phyloP scores from a whole-genome alignment of 148 eudicot genomes.

The Euryodendron excelsum region DNA sequence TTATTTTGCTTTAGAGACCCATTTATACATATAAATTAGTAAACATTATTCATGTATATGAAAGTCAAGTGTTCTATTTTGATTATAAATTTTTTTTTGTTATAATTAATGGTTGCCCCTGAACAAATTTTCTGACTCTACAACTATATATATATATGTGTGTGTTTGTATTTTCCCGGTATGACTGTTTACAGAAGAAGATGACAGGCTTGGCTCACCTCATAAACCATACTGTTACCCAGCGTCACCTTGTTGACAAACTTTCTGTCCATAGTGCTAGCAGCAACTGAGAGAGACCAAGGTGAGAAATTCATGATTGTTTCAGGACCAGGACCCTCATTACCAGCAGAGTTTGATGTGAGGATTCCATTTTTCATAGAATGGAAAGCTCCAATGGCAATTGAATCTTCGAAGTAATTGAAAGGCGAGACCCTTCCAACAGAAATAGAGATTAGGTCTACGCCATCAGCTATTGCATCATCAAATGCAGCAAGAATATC shows the following conservation, averaged over 20 bases:
- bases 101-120: too few species aligned
- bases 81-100: too few species aligned
- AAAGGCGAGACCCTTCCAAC: neutral
- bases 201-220: too few species aligned
- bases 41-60: too few species aligned
- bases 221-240: slow-evolving; percentile 22
- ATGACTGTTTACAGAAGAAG: too few species aligned
- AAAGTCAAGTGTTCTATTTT: too few species aligned
- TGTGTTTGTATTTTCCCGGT: too few species aligned
- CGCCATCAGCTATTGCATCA: slow-evolving; percentile 31
- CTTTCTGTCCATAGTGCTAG: slow-evolving; percentile 34
- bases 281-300: slow-evolving; percentile 33
- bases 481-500: slow-evolving; percentile 34
- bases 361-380: slow-evolving; percentile 31
- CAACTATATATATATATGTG: too few species aligned
- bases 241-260: slow-evolving; percentile 22
- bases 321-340: slow-evolving; percentile 11
- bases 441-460: slow-evolving; percentile 26
- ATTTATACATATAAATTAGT: too few species aligned
- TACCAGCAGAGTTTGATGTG: slow-evolving; percentile 29
- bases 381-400: slow-evolving; percentile 31
- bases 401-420: slow-evolving; percentile 14
- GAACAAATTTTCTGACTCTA: too few species aligned
- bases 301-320: slow-evolving; percentile 20
- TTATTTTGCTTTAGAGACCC: too few species aligned